Evolutionary conservation across 306 rosid genomes (phyloP).

Genomic region (Cucumis cinereus): DNA sequence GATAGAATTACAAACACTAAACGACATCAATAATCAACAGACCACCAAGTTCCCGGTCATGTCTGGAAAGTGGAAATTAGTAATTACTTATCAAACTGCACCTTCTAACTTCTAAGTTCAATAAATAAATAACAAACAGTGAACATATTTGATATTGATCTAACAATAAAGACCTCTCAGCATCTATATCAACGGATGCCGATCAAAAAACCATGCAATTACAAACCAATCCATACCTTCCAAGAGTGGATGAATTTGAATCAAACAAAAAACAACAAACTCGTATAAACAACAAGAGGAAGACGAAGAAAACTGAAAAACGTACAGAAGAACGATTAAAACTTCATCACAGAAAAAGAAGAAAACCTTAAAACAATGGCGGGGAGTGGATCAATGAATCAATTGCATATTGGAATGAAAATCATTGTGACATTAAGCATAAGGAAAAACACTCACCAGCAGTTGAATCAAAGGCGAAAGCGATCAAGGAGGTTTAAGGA

Average conservation of each 20-base stretch:
- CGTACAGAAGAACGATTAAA: neutral
- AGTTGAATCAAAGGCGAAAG: neutral
- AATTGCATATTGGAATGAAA: neutral
- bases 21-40: slow-evolving; percentile 2
- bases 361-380: neutral
- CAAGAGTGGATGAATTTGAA: neutral
- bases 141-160: neutral
- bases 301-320: neutral
- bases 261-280: neutral
- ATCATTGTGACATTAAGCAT: neutral
- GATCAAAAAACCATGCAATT: neutral
- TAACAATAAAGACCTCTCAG: neutral
- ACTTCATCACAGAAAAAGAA: neutral
- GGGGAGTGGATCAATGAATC: neutral
- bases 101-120: neutral
- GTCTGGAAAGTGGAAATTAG: neutral
- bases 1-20: neutral
- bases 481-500: neutral
- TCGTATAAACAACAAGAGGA: neutral
- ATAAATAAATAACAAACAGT: neutral
- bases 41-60: neutral
- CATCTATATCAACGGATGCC: neutral
- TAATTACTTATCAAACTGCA: neutral
- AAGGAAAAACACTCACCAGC: neutral
- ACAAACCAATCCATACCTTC: neutral